These are phyloP conservation scores for Uromyces viciae-fabae DNA, from an alignment of 1,284 basidiomycete species.

Conservation along the genomic window DNA sequence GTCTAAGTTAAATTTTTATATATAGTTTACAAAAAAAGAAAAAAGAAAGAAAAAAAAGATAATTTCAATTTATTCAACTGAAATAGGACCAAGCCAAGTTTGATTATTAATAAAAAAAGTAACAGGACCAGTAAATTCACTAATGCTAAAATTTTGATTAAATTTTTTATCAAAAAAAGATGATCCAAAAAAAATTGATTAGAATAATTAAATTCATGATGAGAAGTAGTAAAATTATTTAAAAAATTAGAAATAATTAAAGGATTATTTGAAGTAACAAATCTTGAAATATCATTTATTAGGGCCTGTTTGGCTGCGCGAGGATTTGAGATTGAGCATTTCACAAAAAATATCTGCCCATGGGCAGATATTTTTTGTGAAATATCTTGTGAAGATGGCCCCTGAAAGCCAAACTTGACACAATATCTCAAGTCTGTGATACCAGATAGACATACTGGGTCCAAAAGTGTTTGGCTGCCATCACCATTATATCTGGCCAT, in stretches of 20 bases:
- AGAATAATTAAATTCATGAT: not conserved
- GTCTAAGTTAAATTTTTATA: too few relatives aligned
- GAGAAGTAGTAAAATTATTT: not conserved
- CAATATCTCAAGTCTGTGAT: not conserved
- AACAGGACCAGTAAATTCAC: conserved; percentile 30
- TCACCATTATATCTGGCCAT: not conserved
- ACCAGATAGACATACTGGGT: not conserved
- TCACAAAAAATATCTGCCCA: not conserved
- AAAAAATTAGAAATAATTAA: conserved; percentile 10
- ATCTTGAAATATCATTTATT: conserved; percentile 29
- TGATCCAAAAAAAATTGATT: conserved; percentile 6
- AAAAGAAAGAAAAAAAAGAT: too few relatives aligned
- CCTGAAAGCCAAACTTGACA: not conserved
- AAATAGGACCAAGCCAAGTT: conserved; percentile 23
- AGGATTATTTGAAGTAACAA: not conserved
- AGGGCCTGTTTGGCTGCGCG: not conserved
- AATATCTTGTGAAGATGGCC: not conserved
- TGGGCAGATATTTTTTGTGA: not conserved
- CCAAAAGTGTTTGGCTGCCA: not conserved
- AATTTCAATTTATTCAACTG: conserved; percentile 17
- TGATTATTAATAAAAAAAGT: conserved; percentile 35
- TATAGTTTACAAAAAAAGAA: too few relatives aligned
- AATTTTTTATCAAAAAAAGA: not conserved
- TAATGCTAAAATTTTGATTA: not conserved
- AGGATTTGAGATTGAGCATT: not conserved